Percentiles rank a stretch among this genome's conserved stretches.
These are phyloP conservation scores for Leishmania arabica DNA, from an alignment of 208 protist species.

Conservation along the genomic window DNA sequence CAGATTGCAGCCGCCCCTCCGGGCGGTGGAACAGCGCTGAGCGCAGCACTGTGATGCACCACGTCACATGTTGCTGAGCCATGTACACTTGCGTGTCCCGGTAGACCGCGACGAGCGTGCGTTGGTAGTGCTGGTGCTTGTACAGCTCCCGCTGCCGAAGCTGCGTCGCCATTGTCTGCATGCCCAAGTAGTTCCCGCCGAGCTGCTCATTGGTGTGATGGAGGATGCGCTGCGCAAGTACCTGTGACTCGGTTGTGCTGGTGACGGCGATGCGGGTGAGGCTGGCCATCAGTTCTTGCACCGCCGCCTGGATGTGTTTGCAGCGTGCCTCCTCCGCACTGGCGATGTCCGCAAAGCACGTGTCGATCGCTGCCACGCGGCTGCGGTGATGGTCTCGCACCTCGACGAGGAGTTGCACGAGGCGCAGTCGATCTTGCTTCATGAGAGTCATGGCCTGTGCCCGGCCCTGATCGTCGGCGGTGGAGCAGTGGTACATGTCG, in stretches of 20 bases:
- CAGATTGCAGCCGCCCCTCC: conserved; percentile 30
- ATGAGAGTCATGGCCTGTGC: conserved; percentile 43
- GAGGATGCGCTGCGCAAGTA: conserved; percentile 80
- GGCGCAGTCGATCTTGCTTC: conserved; percentile 51
- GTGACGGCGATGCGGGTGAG: conserved; percentile 75
- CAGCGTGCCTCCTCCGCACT: conserved; percentile 53
- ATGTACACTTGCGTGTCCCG: conserved; percentile 46
- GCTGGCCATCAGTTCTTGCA: conserved; percentile 61
- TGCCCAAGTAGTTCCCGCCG: conserved; percentile 53
- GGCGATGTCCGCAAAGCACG: conserved; percentile 40
- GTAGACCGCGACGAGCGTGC: conserved; percentile 49
- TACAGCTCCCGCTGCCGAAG: conserved; percentile 71
- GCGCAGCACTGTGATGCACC: conserved; percentile 57
- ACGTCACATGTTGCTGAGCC: conserved; percentile 46
- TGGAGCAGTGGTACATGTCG: conserved; percentile 38
- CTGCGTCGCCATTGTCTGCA: conserved; percentile 56
- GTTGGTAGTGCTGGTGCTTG: conserved; percentile 61
- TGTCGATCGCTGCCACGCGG: conserved; percentile 43
- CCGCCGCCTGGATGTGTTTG: conserved; percentile 35
- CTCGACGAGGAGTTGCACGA: conserved; percentile 44
- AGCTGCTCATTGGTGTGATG: conserved; percentile 74
- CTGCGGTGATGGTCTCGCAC: conserved; percentile 34
- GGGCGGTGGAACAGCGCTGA: conserved; percentile 64
- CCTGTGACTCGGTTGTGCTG: conserved; percentile 74
- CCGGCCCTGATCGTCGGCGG: conserved; percentile 34